Evolutionary conservation across 768 basidiomycete genomes (phyloP), one percentile per base, ranked within the genome.

Genomic region (Hypholoma sublateritium): DNA sequence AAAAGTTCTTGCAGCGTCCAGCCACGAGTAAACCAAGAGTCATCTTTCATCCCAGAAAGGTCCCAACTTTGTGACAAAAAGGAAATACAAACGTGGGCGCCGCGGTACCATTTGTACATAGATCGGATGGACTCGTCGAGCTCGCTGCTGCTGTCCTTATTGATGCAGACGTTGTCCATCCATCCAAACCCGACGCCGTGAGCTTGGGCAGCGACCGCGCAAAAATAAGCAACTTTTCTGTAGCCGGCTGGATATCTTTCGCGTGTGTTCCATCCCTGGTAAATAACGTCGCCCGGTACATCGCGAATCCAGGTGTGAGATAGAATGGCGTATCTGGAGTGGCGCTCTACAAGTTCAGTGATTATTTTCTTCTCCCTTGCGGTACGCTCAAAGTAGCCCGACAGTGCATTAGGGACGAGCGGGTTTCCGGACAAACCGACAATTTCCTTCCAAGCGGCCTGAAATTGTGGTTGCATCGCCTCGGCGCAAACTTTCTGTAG

Each of bases 141-240:
- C 14, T 52, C 51, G 24, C 37, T 14, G 41, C 51, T 52, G 51
- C 51, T 52, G n/a, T 52, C 51, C 41, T 52, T 52, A 16, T 52
- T 52, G 14, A 52, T 52, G 41, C 51, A 52, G 6, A 52, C 51
- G 5, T 36, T 52, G 28, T 52, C 51, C 51, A 52, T 43, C 51
- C 51, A 52, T 8, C 37, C 36, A 0, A 52, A n/a, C 1, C 21
- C 11, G 28, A 52, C 37, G 4, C 41, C 41, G 36, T 52, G 41
- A 16, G n/a, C n/a, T 5, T 22, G 17, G 16, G 39, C 34, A 4
- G 51, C 51, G 25, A 52, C 51, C 16, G 24, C 28, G 21, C 51
- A 52, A 25, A 52, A 52, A 32, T 42, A n/a, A 1, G 7, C 22
- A n/a, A 52, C n/a, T 16, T 52, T 52, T 28, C 12, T 12, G 12